Base-by-base conservation (phyloP, 768 basidiomycete species). In the Clitopilus hobsonii region DNA sequence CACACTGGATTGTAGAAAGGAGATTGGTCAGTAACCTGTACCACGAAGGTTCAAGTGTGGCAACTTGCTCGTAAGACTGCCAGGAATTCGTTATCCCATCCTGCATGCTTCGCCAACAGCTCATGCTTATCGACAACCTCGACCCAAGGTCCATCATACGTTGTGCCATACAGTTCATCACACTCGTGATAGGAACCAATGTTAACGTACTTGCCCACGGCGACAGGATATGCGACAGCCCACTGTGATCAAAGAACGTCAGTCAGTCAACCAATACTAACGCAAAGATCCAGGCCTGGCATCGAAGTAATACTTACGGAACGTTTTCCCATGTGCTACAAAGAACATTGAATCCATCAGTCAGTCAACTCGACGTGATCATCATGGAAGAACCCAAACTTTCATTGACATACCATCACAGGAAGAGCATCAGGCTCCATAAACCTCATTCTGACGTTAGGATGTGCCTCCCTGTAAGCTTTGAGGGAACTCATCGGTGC, bases 11-110 rank as follows among this genome's bases (percentile, higher is more conserved):
- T 20, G 52, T 27, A n/a, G n/a, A n/a, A n/a, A n/a, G n/a, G n/a
- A n/a, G n/a, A n/a, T n/a, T n/a, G n/a, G n/a, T n/a, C 16, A 27
- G 16, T 24, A 14, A 8, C 18, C 41, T 18, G 29, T n/a, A n/a
- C n/a, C 18, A 18, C 52, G 14, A 27, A 29, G n/a, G 55, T 57
- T 25, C 51, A 81, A 82, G 66, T 77, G n/a, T n/a, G n/a, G n/a
- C n/a, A n/a, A n/a, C n/a, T n/a, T n/a, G n/a, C n/a, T n/a, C n/a
- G n/a, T 59, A 6, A 84, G 61, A 84, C 58, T 0, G 69, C 67
- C 55, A 70, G 69, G 1, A 74, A 67, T 20, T 81, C 79, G 5
- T 73, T 65, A 55, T 82, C 81, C 67, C 82, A 78, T 23, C 67
- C 61, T 8, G 60, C 59, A 56, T 76, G 81, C 10, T 67, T 66